Conservation (phyloP, 306 rosid genomes). For the Cercis canadensis region DNA sequence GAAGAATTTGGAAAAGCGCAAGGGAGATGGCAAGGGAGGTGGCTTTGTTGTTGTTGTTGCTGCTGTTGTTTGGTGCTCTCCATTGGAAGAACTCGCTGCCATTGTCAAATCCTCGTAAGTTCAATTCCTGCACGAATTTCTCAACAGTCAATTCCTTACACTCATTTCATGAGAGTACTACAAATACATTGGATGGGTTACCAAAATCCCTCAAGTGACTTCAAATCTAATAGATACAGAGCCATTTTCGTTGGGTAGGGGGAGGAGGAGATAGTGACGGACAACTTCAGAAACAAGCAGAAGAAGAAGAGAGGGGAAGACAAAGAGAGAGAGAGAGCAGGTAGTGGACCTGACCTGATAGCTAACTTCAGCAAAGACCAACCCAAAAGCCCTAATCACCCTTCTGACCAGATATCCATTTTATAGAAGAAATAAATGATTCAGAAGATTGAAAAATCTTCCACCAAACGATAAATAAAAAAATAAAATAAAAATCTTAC, state of each 20-base stretch:
- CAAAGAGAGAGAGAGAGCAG: not conserved
- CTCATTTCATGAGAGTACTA: not conserved
- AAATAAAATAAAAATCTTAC: not conserved
- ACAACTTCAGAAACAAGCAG: not conserved
- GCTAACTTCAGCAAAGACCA: constrained; percentile 23
- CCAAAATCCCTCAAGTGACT: not conserved
- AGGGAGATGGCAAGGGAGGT: constrained; percentile 74
- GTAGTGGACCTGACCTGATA: constrained; percentile 5
- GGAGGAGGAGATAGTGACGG: not conserved
- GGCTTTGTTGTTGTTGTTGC: constrained; percentile 46
- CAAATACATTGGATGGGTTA: not conserved
- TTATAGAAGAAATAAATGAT: constrained; percentile 40
- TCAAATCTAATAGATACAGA: not conserved
- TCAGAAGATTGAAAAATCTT: constrained; percentile 27
- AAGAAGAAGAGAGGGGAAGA: not conserved
- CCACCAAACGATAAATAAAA: constrained; percentile 34
- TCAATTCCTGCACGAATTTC: constrained; percentile 21
- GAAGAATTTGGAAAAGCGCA: constrained; percentile 73
- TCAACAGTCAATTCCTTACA: constrained; percentile 7
- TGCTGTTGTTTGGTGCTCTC: constrained; percentile 43
- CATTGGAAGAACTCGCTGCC: constrained; percentile 59
- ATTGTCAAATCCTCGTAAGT: constrained; percentile 31
- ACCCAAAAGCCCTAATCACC: constrained; percentile 36
- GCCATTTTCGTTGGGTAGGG: not conserved
- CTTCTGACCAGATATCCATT: constrained; percentile 34